Evolutionary conservation across 768 basidiomycete species (phyloP).

Genomic region (Phanerodontia chrysosporium): DNA sequence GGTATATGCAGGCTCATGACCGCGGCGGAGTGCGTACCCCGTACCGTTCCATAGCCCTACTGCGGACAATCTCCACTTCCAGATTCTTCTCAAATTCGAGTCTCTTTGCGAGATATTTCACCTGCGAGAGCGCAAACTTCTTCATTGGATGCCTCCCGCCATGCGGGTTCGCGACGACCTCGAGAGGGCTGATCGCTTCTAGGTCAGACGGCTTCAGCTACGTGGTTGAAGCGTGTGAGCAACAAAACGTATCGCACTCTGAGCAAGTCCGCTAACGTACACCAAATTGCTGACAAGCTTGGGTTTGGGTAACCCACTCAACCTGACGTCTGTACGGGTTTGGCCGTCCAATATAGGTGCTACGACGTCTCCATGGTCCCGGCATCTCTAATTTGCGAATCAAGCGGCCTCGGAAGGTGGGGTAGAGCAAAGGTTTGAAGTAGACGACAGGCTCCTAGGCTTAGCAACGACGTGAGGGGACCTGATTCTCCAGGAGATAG

Average conservation of each 20-base stretch:
- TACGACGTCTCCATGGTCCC: not conserved
- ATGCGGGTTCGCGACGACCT: not conserved
- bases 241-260: no score
- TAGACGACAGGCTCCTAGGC: no score
- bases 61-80: not conserved
- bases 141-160: slow-evolving; percentile 1
- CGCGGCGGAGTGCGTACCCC: not conserved
- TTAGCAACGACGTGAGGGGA: no score
- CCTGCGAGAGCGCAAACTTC: not conserved
- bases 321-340: not conserved
- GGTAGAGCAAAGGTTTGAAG: no score
- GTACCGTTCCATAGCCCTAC: not conserved
- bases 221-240: no score
- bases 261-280: no score
- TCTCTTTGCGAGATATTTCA: not conserved
- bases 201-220: slow-evolving; percentile 1
- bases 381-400: not conserved
- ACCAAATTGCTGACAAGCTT: not conserved
- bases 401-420: no score
- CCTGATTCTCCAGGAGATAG: no score
- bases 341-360: not conserved
- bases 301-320: slow-evolving; percentile 1
- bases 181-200: not conserved
- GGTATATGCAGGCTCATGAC: not conserved
- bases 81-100: not conserved